Conservation (phyloP, 1,284 basidiomycete species). For the Trichosporon ovoides region DNA sequence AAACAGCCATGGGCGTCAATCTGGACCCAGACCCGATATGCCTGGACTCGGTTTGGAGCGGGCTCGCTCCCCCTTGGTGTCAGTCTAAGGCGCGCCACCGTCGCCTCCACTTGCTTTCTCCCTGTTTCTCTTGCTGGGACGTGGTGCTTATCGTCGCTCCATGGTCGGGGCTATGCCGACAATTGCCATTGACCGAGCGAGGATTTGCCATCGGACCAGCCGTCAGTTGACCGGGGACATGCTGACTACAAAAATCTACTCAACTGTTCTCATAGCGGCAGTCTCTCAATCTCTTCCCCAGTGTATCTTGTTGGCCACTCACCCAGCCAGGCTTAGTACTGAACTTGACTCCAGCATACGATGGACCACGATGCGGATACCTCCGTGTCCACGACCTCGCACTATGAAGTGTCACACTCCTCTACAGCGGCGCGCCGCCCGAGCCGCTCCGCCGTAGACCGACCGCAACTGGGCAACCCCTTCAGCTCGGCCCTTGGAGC, state of each 20-base stretch:
- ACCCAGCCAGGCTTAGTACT: not conserved
- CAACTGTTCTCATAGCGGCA: not conserved
- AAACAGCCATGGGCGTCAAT: not conserved
- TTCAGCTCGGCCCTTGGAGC: not conserved
- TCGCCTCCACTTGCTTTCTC: not conserved
- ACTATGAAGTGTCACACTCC: not conserved
- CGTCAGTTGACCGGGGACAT: not conserved
- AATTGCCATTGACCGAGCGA: not conserved
- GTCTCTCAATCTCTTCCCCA: not conserved
- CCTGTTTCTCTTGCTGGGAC: not conserved
- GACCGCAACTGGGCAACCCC: not conserved
- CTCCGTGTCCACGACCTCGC: not conserved
- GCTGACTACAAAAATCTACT: constrained; percentile 1
- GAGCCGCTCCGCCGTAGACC: not conserved
- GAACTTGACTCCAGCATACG: not conserved
- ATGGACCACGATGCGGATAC: not conserved
- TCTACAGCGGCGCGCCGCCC: constrained; percentile 2
- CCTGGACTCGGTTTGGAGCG: not conserved
- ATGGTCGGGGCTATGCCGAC: not conserved
- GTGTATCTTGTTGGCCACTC: not conserved
- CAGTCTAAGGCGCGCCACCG: not conserved
- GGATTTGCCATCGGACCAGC: not conserved
- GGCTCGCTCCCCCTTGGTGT: not conserved
- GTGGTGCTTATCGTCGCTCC: not conserved
- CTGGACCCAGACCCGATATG: constrained; percentile 1